Base-by-base conservation (phyloP, 1,284 basidiomycete species). In the Inonotus obliquus region DNA sequence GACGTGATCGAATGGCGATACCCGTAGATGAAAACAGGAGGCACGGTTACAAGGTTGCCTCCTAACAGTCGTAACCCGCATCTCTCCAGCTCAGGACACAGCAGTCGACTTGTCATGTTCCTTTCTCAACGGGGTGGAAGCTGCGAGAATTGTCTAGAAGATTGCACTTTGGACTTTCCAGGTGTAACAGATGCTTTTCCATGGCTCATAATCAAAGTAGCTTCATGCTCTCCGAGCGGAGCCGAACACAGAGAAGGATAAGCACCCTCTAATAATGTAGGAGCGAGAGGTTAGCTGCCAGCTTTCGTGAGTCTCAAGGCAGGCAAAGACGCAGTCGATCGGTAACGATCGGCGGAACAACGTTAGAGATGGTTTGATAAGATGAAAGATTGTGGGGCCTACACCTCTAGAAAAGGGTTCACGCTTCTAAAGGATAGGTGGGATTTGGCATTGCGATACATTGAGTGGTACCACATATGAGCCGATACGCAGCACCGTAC, bases 341-440 rank as follows among this genome's bases (percentile, higher is more conserved):
- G 19, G 11, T 9, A 35, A 25, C 6, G 29, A 52, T 52, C 51
- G 3, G 17, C 14, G 23, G 19, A 49, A 49, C 27, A 14, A 52
- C 9, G 51, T 52, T 27, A 52, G 51, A 29, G 51, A 52, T 52
- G 51, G 29, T 13, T 37, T 35, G 51, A 52, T 52, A 52, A 52
- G 27, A 27, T 27, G 51, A 27, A 17, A 29, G 51, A n/a, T 52
- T n/a, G 29, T 14, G 51, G 25, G 27, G 13, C 11, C 25, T 9
- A 32, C 47, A 49, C 47, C 47, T 11, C 25, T 23, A 25, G 45
- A 25, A 49, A 13, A 49, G 19, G 47, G n/a, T 29, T 23, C 13
- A 49, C 5, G n/a, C 47, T 21, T 21, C 23, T 49, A 9, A 13
- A 29, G 23, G 21, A 13, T 14, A 49, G 41, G n/a, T 17, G 17